Evolutionary conservation across 345 rosid genomes (phyloP).

Genomic region (Litchi chinensis): DNA sequence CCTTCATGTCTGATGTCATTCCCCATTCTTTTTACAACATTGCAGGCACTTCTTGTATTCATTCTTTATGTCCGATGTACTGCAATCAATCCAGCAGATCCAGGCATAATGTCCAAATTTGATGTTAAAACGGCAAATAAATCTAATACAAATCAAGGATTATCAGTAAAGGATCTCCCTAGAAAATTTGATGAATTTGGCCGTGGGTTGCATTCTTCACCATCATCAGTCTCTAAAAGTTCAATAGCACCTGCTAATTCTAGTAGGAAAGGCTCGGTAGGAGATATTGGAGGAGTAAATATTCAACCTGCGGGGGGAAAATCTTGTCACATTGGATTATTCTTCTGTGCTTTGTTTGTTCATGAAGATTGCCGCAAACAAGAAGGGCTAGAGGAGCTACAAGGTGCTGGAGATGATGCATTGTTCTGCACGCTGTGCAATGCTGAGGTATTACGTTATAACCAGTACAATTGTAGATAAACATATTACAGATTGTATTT

Average conservation of each 20-base stretch:
- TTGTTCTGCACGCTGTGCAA: constrained; percentile 93
- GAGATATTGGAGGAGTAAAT: constrained; percentile 49
- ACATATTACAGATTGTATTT: not conserved
- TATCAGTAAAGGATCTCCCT: constrained; percentile 44
- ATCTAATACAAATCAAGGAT: constrained; percentile 37
- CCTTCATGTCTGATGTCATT: constrained; percentile 10
- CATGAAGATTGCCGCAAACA: constrained; percentile 86
- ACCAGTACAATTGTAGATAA: not conserved
- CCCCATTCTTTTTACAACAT: constrained; percentile 16
- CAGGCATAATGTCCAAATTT: constrained; percentile 90
- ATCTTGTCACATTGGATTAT: constrained; percentile 53
- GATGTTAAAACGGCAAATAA: constrained; percentile 32
- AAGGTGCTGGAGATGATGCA: constrained; percentile 70
- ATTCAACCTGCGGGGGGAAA: constrained; percentile 30
- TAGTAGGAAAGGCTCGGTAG: constrained; percentile 64
- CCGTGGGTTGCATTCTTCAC: constrained; percentile 62
- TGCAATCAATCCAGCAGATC: constrained; percentile 99
- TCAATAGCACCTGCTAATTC: constrained; percentile 65
- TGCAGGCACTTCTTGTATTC: constrained; percentile 89
- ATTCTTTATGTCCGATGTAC: constrained; percentile 95
- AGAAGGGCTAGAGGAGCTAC: constrained; percentile 54
- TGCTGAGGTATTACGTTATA: constrained; percentile 69
- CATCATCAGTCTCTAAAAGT: constrained; percentile 79
- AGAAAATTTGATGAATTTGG: constrained; percentile 60
- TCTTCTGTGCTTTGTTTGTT: constrained; percentile 75